phyloP scores from a whole-genome alignment of 2,329 filamentous ascomycete genomes.

The Davidsoniella neocaledoniae region DNA sequence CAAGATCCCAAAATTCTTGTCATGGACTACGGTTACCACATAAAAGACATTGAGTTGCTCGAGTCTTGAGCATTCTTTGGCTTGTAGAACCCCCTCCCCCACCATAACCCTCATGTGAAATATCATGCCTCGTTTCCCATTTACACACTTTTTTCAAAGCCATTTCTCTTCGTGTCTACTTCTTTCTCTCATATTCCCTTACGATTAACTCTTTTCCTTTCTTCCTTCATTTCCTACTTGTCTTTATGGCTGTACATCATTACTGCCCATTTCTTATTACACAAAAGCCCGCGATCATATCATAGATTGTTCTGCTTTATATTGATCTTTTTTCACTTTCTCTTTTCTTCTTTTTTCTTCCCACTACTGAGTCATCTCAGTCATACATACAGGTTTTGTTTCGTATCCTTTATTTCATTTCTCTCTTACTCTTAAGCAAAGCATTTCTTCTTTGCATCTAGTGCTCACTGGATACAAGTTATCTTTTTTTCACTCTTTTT shows the following conservation, averaged over 20 bases:
- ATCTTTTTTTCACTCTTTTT: no score
- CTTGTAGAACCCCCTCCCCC: no score
- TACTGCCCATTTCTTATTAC: background rate
- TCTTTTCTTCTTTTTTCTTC: background rate
- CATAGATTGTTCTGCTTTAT: background rate
- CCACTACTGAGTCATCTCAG: background rate
- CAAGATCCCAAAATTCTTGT: constrained; percentile 87
- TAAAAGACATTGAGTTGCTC: constrained; percentile 39
- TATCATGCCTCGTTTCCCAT: background rate
- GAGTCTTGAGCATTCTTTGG: constrained; percentile 19
- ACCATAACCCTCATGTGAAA: background rate
- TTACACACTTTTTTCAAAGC: background rate
- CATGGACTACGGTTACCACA: constrained; percentile 67
- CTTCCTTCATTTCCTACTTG: background rate
- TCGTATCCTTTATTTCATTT: background rate
- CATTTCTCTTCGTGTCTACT: background rate
- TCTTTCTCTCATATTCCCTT: constrained; percentile 1
- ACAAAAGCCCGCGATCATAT: background rate
- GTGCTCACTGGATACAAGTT: no score
- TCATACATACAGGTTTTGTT: background rate
- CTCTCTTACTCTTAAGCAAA: background rate
- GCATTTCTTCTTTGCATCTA: no score
- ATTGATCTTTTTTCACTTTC: background rate
- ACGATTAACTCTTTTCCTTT: background rate
- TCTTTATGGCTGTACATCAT: background rate